Percentiles rank a stretch among this genome's conserved stretches.
phyloP scores from a whole-genome alignment of 78 protist genomes.

The Trichosphaerium sp. region DNA sequence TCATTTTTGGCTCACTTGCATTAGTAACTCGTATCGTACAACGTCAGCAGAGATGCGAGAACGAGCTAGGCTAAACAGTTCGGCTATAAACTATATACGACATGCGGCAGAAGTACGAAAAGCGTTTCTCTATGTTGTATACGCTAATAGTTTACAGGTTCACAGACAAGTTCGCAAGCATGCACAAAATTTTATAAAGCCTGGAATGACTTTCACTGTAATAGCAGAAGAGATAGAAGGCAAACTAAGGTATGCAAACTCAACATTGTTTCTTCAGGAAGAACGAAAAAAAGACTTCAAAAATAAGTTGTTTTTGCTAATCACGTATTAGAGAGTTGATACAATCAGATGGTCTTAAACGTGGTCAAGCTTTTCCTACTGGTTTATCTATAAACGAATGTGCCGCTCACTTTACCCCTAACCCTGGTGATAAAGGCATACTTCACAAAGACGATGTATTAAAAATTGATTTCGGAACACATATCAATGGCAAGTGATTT shows the following conservation, averaged over 20 bases:
- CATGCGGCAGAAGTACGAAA: conserved; percentile 89
- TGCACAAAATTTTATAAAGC: conserved; percentile 46
- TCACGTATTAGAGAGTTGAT: conserved; percentile 38
- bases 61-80: conserved; percentile 25
- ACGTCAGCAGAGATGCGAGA: conserved; percentile 70
- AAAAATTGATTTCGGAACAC: conserved; percentile 97
- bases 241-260: no score
- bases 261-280: no score
- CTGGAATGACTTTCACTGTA: conserved; percentile 73
- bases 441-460: conserved; percentile 83
- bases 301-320: no score
- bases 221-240: conserved; percentile 67
- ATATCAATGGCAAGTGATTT: conserved; percentile 76
- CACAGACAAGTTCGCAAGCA: conserved; percentile 61
- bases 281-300: no score
- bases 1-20: no score
- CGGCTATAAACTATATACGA: conserved; percentile 58
- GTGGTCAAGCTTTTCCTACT: conserved; percentile 90
- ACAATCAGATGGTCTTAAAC: conserved; percentile 57
- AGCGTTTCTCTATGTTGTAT: neutral
- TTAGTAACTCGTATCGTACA: conserved; percentile 44
- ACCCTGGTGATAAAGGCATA: conserved; percentile 94
- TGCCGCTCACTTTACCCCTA: conserved; percentile 98
- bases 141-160: neutral
- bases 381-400: conserved; percentile 81